phyloP scores from a whole-genome alignment of 441 rosid species.

The Pelargonium citronellum region DNA sequence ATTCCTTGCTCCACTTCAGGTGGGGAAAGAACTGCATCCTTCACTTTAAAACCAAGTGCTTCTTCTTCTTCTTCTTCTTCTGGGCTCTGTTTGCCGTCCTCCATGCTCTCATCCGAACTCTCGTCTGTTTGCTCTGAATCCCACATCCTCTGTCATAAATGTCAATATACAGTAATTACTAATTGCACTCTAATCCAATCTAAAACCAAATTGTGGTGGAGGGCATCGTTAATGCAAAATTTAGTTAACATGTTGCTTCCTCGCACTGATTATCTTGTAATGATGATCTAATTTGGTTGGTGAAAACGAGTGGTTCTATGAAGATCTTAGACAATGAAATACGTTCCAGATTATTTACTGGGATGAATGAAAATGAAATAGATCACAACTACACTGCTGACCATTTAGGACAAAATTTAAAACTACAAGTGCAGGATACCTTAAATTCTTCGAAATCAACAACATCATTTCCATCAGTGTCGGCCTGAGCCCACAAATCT shows the following conservation, averaged over 20 bases:
- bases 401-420: background rate
- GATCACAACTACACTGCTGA: no score
- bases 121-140: constrained; percentile 37
- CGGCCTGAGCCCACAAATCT: constrained; percentile 73
- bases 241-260: no score
- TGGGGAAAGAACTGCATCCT: constrained; percentile 69
- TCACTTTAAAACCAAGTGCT: constrained; percentile 59
- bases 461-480: constrained; percentile 59
- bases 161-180: constrained; percentile 1
- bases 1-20: constrained; percentile 76
- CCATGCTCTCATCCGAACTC: constrained; percentile 23
- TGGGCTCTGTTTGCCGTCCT: constrained; percentile 16
- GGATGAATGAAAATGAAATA: background rate
- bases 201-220: no score
- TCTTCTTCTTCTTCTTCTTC: constrained; percentile 24
- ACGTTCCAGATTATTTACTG: background rate
- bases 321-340: no score
- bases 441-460: constrained; percentile 65
- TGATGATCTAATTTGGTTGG: no score
- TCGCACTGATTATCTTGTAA: background rate
- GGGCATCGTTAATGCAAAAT: no score
- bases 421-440: constrained; percentile 30
- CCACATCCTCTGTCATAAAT: constrained; percentile 54
- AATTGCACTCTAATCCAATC: background rate
- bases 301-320: background rate